Evolutionary conservation across 75 land plant genomes (phyloP).

Genomic region (Selaginella moellendorffii): DNA sequence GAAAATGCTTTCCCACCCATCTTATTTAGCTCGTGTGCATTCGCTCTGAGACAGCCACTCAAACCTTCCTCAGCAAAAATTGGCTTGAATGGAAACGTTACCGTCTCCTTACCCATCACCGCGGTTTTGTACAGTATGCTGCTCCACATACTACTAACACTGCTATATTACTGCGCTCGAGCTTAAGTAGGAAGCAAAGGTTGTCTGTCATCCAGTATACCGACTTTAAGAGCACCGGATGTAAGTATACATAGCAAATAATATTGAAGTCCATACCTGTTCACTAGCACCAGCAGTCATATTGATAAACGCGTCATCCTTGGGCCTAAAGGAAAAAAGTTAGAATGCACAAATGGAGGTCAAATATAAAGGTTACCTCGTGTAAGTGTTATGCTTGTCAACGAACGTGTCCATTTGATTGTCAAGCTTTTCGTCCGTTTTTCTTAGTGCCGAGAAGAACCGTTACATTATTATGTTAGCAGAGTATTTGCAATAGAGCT

Average conservation of each 20-base stretch:
- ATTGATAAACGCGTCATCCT: constrained; percentile 53
- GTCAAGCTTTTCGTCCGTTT: constrained; percentile 34
- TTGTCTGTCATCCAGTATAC: constrained; percentile 15
- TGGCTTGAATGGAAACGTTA: constrained; percentile 1
- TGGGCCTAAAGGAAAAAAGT: constrained; percentile 33
- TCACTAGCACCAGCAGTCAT: constrained; percentile 49
- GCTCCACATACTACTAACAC: too few species aligned
- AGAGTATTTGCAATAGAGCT: too few species aligned
- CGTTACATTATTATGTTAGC: constrained; percentile 13
- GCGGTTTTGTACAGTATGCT: not conserved
- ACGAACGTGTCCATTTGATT: not conserved
- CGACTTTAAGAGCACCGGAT: constrained; percentile 10
- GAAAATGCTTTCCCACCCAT: too few species aligned
- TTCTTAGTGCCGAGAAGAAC: constrained; percentile 79
- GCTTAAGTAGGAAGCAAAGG: constrained; percentile 17
- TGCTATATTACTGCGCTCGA: not conserved
- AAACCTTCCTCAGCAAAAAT: not conserved
- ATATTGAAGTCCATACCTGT: constrained; percentile 22
- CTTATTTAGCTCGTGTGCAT: too few species aligned
- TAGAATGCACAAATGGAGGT: not conserved
- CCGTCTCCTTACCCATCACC: not conserved
- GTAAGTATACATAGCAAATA: not conserved
- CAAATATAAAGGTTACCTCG: not conserved
- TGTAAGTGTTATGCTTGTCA: not conserved
- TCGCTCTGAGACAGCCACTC: too few species aligned